Evolutionary conservation across 768 basidiomycete genomes (phyloP), one percentile per base, ranked within the genome.

Genomic region (Pleurotus djamor): DNA sequence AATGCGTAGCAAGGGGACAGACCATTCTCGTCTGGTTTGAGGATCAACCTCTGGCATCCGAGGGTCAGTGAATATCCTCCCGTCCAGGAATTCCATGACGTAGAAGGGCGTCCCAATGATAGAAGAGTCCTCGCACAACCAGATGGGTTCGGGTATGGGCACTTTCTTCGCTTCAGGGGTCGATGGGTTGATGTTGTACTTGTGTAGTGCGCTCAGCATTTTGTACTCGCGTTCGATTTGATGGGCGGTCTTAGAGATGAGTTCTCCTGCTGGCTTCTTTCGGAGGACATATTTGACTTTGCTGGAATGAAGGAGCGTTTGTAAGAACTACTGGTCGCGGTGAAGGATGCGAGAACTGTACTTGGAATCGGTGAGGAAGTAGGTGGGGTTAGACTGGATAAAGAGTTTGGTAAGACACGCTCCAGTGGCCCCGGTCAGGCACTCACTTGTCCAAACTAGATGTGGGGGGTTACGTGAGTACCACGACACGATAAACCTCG

Each of bases 11-110:
- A 34, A 14, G 28, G 10, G 17, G 1, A 74, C 85, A 37, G 64
- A 90, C 93, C 91, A 91, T 72, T 90, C 86, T 57, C 81, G 77
- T 67, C 89, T 76, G 64, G 89, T 87, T 57, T 80, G 66, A 2
- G 81, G 77, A 4, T 82, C 67, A 1, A 93, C 74, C 66, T 91
- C 87, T 0, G 84, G 83, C 86, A 97, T 88, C 61, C 84, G 73
- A 6, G 83, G 76, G 71, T 98, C 91, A 10, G 92, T 91, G 74
- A 97, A 99, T 65, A 98, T 96, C 49, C 97, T 83, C 0, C 96
- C 96, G 17, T 96, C 87, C 48, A 98, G 68, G 69, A 92, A 98
- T 69, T 98, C 91, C 96, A 99, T 98, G 48, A 98, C 82, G 69
- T 97, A 98, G 74, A 98, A 98, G 2, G 89, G 85, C 21, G 94